Evolutionary conservation across 805 yeast genomes (phyloP).

Genomic region (Starmera pachycereana): DNA sequence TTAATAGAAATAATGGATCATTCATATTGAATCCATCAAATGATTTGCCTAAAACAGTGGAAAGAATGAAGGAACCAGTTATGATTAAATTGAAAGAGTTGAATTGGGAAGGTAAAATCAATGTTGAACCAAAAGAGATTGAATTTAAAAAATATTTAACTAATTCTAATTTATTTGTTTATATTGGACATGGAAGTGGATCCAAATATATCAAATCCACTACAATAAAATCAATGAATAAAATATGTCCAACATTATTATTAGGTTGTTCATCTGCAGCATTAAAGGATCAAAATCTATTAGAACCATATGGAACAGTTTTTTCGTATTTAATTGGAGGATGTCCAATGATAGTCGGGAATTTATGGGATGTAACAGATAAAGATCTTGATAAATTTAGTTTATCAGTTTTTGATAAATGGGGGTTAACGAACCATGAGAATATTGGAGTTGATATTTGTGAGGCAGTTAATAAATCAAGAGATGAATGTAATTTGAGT

Average conservation of each 20-base stretch:
- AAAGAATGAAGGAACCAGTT: slow-evolving; percentile 38
- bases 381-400: slow-evolving; percentile 85
- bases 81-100: slow-evolving; percentile 14
- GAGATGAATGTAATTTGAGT: slow-evolving; percentile 57
- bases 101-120: slow-evolving; percentile 45
- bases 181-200: slow-evolving; percentile 97
- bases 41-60: slow-evolving; percentile 63
- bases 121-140: slow-evolving; percentile 47
- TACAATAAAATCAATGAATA: slow-evolving; percentile 32
- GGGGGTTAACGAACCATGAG: slow-evolving; percentile 43
- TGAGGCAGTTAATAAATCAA: slow-evolving; percentile 48
- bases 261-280: slow-evolving; percentile 90
- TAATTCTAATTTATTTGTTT: slow-evolving; percentile 46
- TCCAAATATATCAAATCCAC: slow-evolving; percentile 62
- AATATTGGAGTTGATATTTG: slow-evolving; percentile 27
- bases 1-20: slow-evolving; percentile 28
- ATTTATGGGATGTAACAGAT: slow-evolving; percentile 96
- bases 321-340: slow-evolving; percentile 72
- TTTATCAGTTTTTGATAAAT: slow-evolving; percentile 42
- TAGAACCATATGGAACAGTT: slow-evolving; percentile 71
- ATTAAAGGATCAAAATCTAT: slow-evolving; percentile 42
- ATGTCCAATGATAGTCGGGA: slow-evolving; percentile 73
- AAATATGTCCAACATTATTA: slow-evolving; percentile 51
- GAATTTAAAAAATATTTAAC: slow-evolving; percentile 35
- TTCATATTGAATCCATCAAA: slow-evolving; percentile 76